Evolutionary conservation across 345 rosid genomes (phyloP).

Genomic region (Eutrema japonicum): DNA sequence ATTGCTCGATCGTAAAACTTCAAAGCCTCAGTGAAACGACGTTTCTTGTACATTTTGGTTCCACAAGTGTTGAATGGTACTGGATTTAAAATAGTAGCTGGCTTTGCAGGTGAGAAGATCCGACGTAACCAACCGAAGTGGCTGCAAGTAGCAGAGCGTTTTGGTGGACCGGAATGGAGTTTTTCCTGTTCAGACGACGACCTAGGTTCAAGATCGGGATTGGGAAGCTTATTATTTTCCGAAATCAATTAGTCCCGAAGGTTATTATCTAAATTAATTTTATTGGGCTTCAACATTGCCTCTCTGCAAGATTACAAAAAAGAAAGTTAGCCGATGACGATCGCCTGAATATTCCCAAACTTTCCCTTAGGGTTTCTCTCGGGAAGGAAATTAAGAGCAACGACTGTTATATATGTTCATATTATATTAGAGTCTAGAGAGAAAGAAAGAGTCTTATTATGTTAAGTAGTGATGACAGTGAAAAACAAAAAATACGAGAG

Average conservation of each 20-base stretch:
- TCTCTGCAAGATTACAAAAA: background rate
- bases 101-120: background rate
- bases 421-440: no score
- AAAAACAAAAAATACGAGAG: no score
- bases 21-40: constrained; percentile 73
- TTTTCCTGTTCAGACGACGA: constrained; percentile 37
- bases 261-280: constrained; percentile 36
- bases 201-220: background rate
- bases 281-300: no score
- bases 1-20: constrained; percentile 79
- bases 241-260: constrained; percentile 55
- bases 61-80: constrained; percentile 38
- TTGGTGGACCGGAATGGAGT: background rate
- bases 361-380: constrained; percentile 15
- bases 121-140: constrained; percentile 12
- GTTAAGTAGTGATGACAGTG: no score
- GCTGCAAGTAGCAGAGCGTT: background rate
- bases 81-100: no score
- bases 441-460: no score
- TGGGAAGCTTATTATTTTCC: constrained; percentile 59
- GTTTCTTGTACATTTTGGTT: constrained; percentile 69
- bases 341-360: background rate
- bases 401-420: constrained; percentile 24
- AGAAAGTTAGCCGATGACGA: constrained; percentile 10
- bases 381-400: constrained; percentile 29